Evolutionary conservation across 2,329 filamentous ascomycete genomes (phyloP), one percentile per base, ranked within the genome.

Genomic region (Pseudogymnoascus sp.): DNA sequence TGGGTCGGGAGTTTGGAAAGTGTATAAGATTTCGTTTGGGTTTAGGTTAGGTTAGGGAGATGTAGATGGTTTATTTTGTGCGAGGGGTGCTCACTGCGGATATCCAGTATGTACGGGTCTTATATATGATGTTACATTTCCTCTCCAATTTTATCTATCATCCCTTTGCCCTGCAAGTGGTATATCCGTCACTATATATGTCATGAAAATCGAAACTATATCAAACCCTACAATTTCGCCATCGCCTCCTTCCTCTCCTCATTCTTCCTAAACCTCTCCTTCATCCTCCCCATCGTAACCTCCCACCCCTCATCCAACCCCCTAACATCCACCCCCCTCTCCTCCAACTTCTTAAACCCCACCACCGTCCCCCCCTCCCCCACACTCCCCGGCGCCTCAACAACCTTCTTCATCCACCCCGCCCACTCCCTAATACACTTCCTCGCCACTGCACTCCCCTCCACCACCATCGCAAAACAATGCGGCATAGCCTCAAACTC

Each of bases 401-500:
- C 76, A 1, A 72, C 78, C 16, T 70, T 66, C 25, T 67, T 75
- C 23, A 86, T 80, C 66, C 91, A 91, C 1, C 72, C 73, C 0
- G 82, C 75, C 81, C 85, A 84, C 2, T 77, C 75, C 12, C 78
- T 73, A 63, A 84, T 80, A 68, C 84, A 88, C 59, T 80, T 77
- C 67, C 71, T 75, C 2, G 80, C 75, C 31, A 75, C 78, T 1
- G 77, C 70, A 1, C 79, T 71, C 4, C 75, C 73, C 1, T 78
- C 73, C 63, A 90, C 74, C 1, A 90, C 66, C 66, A 85, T 69
- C 0, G 81, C 83, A 70, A 91, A 93, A 68, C 84, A 85, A 74
- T 92, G 90, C 62, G 90, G 89, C 90, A 93, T 93, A 2, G 84
- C 87, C 72, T 92, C 86, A 71, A 86, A 94, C 74, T 91, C 84